A percentile compares a stretch with the other conserved stretches of the same genome.
phyloP scores from a whole-genome alignment of 2,329 filamentous ascomycete species.

The Gyromitra esculenta region DNA sequence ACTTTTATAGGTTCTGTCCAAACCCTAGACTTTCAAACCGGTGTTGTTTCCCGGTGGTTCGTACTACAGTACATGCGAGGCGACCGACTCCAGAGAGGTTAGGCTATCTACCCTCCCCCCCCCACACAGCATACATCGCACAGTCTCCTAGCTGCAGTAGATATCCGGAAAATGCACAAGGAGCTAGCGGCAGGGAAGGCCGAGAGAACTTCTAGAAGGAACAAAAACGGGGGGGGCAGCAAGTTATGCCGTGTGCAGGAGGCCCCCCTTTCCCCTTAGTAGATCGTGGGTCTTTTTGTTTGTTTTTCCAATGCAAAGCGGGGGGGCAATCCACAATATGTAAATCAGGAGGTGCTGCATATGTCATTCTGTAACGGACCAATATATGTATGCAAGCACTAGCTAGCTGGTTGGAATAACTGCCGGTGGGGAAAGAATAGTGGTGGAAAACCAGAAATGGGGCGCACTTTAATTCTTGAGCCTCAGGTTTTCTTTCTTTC shows the following conservation, averaged over 20 bases:
- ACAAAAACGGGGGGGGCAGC: neutral
- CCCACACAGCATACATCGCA: too few species aligned
- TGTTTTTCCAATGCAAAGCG: too few species aligned
- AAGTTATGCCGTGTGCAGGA: slow-evolving; percentile 3
- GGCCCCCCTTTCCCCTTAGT: too few species aligned
- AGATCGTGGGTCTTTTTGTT: too few species aligned
- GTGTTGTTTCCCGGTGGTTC: neutral
- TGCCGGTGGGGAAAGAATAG: slow-evolving; percentile 14
- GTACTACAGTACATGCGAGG: slow-evolving; percentile 4
- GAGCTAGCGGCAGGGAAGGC: neutral
- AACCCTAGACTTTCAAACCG: neutral
- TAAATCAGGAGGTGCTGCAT: slow-evolving; percentile 15
- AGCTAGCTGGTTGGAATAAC: slow-evolving; percentile 3
- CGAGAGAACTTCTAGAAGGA: slow-evolving; percentile 29
- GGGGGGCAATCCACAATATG: neutral
- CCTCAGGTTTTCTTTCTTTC: neutral
- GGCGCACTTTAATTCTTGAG: slow-evolving; percentile 11
- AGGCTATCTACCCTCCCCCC: neutral
- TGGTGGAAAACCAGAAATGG: slow-evolving; percentile 8
- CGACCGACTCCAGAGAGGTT: neutral
- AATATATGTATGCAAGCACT: neutral
- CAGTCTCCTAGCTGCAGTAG: too few species aligned
- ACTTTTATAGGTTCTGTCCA: too few species aligned
- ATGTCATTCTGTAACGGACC: slow-evolving; percentile 17
- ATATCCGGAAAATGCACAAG: neutral